Evolutionary conservation across 2,329 filamentous ascomycete genomes (phyloP), one percentile per base, ranked within the genome.

Genomic region (Ceratocystis alfenasii): DNA sequence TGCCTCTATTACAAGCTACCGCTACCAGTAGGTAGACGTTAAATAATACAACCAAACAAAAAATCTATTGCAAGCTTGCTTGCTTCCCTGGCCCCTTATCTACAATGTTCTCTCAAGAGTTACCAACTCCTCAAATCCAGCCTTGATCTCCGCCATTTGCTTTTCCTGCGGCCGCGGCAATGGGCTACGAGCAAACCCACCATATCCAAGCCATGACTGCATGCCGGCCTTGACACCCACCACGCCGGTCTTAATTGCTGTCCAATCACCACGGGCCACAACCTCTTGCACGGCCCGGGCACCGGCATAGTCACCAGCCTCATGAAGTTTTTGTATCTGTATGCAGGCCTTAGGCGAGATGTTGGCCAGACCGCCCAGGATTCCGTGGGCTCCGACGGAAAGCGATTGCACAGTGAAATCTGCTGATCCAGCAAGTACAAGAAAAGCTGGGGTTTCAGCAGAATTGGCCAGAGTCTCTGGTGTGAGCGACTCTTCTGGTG

Each of bases 221-320:
- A 80, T 71, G 5, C 76, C 77, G 41, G 76, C 76, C 73, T 80
- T 80, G 67, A 80, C 78, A 41, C 78, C 78, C 3, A 78, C 76
- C 68, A 80, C 79, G 3, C 78, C 78, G n/a, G 76, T 78, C 71
- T 75, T 74, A 69, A 79, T 80, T 65, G 77, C 77, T 55, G 76
- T 68, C 77, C 81, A 76, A 73, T 79, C 74, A 65, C 76, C 72
- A 70, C 75, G 71, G 71, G 82, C 75, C 67, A 81, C 71, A 70
- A 76, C 69, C 65, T 74, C 74, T 69, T 78, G 76, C 67, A 78
- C 69, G 36, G 71, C 69, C 36, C 74, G 70, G 22, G 76, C 76
- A 65, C 75, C 73, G 63, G 70, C 68, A 64, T 76, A 70, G 66
- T 69, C 69, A 4, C 74, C 74, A 36, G 72, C 68, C 17, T 74